phyloP scores from a whole-genome alignment of 257 asterid species.

The Verbascum thapsus region DNA sequence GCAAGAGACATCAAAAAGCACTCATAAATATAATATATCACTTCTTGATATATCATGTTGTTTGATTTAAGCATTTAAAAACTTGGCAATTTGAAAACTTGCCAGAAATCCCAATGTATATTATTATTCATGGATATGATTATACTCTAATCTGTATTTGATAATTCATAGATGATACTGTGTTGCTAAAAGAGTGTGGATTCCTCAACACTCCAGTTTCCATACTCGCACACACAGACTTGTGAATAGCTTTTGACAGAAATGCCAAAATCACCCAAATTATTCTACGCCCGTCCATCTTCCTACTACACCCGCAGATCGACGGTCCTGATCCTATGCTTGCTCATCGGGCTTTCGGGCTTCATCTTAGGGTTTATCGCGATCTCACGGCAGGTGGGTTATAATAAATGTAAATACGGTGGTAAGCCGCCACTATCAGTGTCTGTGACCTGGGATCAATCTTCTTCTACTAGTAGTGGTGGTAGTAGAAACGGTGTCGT shows the following conservation, averaged over 20 bases:
- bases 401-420: conserved; percentile 41
- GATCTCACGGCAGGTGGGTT: conserved; percentile 47
- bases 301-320: conserved; percentile 55
- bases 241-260: conserved; percentile 38
- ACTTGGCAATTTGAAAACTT: too few species aligned
- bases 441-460: conserved; percentile 79
- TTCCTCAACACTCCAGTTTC: background rate
- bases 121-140: too few species aligned
- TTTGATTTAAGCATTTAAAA: too few species aligned
- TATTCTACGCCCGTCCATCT: conserved; percentile 66
- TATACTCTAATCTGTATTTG: background rate
- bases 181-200: background rate
- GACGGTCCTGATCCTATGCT: conserved; percentile 42
- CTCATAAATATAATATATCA: too few species aligned
- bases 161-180: background rate
- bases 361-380: conserved; percentile 56
- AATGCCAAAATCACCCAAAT: conserved; percentile 89
- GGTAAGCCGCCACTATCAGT: conserved; percentile 74
- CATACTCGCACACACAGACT: too few species aligned
- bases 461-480: conserved; percentile 31
- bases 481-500: conserved; percentile 24
- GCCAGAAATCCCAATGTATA: too few species aligned
- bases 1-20: too few species aligned
- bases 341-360: conserved; percentile 55
- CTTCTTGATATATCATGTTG: too few species aligned